These are phyloP conservation scores for Nemania sp. DNA, from an alignment of 2,329 filamentous ascomycete species.

Conservation along the genomic window DNA sequence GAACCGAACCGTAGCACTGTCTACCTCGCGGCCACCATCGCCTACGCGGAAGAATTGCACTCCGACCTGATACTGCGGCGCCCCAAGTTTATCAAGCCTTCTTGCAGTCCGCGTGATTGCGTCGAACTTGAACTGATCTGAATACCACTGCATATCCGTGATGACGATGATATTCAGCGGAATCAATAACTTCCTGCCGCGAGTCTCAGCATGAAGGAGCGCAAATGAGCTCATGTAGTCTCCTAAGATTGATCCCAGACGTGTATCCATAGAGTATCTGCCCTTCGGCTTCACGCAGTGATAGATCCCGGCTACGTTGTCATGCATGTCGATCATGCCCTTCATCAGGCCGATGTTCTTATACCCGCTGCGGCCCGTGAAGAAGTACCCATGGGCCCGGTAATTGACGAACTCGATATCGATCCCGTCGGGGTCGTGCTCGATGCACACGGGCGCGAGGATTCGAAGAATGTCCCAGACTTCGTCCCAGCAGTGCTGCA, in stretches of 20 bases:
- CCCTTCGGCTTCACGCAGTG: slow-evolving; percentile 31
- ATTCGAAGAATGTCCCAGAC: slow-evolving; percentile 62
- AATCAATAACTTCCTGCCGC: slow-evolving; percentile 36
- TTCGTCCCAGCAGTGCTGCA: slow-evolving; percentile 67
- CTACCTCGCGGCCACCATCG: slow-evolving; percentile 53
- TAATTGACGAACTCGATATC: slow-evolving; percentile 75
- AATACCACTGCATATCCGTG: slow-evolving; percentile 68
- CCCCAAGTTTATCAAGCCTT: slow-evolving; percentile 62
- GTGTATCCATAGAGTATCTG: slow-evolving; percentile 24
- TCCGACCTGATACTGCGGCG: slow-evolving; percentile 69
- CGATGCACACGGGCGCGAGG: slow-evolving; percentile 70
- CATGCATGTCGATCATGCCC: slow-evolving; percentile 29
- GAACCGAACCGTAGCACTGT: slow-evolving; percentile 51
- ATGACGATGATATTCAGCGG: slow-evolving; percentile 77
- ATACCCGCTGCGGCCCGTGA: slow-evolving; percentile 28
- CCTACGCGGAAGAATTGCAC: slow-evolving; percentile 80
- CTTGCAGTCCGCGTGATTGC: slow-evolving; percentile 55
- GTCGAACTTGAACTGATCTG: slow-evolving; percentile 52
- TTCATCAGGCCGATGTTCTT: slow-evolving; percentile 30
- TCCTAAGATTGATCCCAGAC: slow-evolving; percentile 28
- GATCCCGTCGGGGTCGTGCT: slow-evolving; percentile 68
- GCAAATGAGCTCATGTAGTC: slow-evolving; percentile 27
- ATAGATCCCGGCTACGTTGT: slow-evolving; percentile 37
- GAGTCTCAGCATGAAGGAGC: neutral
- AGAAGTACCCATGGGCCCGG: slow-evolving; percentile 22